Base-by-base conservation (phyloP, 2,329 filamentous ascomycete species). In the Fusarium subglutinans region DNA sequence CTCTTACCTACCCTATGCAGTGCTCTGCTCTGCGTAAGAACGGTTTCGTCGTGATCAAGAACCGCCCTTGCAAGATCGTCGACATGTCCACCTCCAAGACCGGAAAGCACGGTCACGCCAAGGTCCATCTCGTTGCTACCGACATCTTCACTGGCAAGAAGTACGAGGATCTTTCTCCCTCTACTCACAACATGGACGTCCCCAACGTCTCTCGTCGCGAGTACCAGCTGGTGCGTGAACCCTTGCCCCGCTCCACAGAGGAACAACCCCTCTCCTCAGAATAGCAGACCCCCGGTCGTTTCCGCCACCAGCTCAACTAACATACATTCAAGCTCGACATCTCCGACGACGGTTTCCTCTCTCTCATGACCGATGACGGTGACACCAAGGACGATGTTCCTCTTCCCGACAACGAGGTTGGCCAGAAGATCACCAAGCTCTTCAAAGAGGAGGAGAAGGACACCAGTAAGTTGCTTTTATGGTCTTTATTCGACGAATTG, bases 81-180 rank as follows among this genome's bases (percentile, higher is more conserved):
- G 96, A 99, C 84, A 99, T 99, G 97, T 98, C 95, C 80, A 99
- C 96, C 89, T 99, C 96, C 86, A 99, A 99, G 95, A 99, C 96
- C 80, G 96, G 96, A 88, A 99, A 99, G 94, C 96, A 99, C 93
- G 96, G 96, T 87, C 97, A 99, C 94, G 96, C 96, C 88, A 99
- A 99, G 93, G 96, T 99, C 86, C 96, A 99, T 89, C 89, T 99
- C 81, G 93, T 98, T 83, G 96, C 95, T 84, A 91, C 97, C 85
- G 96, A 99, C 86, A 98, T 99, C 90, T 99, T 99, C 93, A 99
- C 95, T 78, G 90, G 90, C 91, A 99, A 98, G 94, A 99, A 99
- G 92, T 91, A 98, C 79, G 96, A 99, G 90, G 97, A 99, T 89
- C 92, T 99, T 75, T 98, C 92, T 87, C 96, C 96, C 80, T 99